Conservation (phyloP, 495 filamentous ascomycete species). For the Astrothelium subdiscretum region DNA sequence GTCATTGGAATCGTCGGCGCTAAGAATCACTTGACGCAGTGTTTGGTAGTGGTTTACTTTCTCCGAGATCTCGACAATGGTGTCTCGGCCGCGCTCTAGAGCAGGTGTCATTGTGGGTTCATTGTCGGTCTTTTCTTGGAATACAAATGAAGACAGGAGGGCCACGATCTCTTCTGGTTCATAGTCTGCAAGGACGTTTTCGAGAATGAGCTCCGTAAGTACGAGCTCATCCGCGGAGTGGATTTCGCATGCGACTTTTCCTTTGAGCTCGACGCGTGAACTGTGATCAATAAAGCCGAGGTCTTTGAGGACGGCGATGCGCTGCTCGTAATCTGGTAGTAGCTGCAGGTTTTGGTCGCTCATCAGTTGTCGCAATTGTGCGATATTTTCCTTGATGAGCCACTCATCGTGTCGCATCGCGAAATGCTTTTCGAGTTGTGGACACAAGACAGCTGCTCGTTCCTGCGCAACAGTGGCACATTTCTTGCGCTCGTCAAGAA, state of each 20-base stretch:
- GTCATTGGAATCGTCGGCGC: constrained; percentile 79
- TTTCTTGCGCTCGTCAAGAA: constrained; percentile 54
- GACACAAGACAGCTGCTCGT: constrained; percentile 52
- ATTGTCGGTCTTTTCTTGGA: constrained; percentile 89
- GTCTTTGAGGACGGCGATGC: constrained; percentile 81
- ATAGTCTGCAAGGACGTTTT: constrained; percentile 90
- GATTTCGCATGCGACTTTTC: constrained; percentile 96
- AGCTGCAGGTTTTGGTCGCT: constrained; percentile 95
- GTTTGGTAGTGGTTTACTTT: constrained; percentile 83
- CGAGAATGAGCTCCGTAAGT: constrained; percentile 86
- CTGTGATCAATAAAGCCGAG: constrained; percentile 79
- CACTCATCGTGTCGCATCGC: constrained; percentile 92
- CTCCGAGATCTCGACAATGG: constrained; percentile 77
- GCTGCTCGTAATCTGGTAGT: constrained; percentile 95
- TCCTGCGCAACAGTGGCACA: constrained; percentile 47
- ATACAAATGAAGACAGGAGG: constrained; percentile 90
- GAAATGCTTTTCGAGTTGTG: constrained; percentile 75
- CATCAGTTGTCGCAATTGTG: constrained; percentile 70
- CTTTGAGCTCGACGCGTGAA: constrained; percentile 81
- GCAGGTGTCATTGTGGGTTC: constrained; percentile 72
- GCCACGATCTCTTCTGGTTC: constrained; percentile 96
- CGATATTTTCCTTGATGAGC: constrained; percentile 84
- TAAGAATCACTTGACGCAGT: constrained; percentile 79
- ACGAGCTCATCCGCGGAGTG: constrained; percentile 97
- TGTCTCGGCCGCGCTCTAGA: constrained; percentile 72